phyloP scores from a whole-genome alignment of 78 protist species.

The Dictyostelium firmibasis region DNA sequence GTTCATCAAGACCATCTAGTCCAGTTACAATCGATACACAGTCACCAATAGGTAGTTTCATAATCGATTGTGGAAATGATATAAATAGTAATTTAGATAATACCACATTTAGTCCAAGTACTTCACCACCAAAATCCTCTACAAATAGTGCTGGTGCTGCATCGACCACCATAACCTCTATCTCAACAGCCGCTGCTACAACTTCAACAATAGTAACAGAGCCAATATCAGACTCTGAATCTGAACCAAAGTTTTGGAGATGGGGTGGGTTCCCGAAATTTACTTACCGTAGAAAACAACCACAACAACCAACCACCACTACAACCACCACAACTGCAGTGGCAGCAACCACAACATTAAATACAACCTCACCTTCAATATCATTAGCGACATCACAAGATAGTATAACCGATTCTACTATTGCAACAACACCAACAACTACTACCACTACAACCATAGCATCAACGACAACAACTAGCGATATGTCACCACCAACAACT shows the following conservation, averaged over 20 bases:
- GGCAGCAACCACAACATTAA: conserved; percentile 2
- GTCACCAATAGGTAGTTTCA: conserved; percentile 56
- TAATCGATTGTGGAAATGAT: conserved; percentile 34
- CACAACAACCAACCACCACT: background rate
- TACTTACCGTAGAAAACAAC: conserved; percentile 20
- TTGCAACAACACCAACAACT: background rate
- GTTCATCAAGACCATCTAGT: background rate
- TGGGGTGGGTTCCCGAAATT: conserved; percentile 77
- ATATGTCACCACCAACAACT: background rate
- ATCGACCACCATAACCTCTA: background rate
- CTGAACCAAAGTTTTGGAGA: conserved; percentile 62
- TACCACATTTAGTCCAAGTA: conserved; percentile 2
- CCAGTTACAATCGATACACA: conserved; percentile 45
- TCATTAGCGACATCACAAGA: conserved; percentile 3
- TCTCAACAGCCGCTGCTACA: background rate
- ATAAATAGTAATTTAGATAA: background rate
- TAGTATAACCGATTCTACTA: background rate
- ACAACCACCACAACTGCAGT: background rate
- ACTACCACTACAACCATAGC: conserved; percentile 8
- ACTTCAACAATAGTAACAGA: background rate
- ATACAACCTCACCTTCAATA: conserved; percentile 14
- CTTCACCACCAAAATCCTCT: conserved; percentile 6
- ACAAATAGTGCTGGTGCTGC: background rate
- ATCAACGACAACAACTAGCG: background rate
- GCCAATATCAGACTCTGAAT: conserved; percentile 39